Evolutionary conservation across 352 stramenopile genomes (phyloP), one percentile per base, ranked within the genome.

Genomic region (Halophytophthora batemanensis): DNA sequence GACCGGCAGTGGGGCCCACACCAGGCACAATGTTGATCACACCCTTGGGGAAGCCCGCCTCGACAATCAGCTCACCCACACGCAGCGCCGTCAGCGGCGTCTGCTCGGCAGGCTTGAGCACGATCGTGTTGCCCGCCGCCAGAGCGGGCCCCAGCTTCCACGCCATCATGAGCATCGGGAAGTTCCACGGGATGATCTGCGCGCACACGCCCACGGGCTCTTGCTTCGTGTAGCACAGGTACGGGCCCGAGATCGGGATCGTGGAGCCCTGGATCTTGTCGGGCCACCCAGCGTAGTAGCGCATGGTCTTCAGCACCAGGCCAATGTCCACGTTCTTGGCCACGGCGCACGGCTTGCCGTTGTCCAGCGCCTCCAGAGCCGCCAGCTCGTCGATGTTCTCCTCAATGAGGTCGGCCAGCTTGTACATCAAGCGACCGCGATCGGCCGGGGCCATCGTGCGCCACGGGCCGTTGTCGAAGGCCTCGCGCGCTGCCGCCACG

Each of bases 101-200:
- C 45, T 97, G 69, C 50, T 98, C 95, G 6, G 87, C 83, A 15
- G 96, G 95, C 67, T 99, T 99, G 1, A 98, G 53, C 8, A 98
- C 86, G 3, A 87, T 64, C 5, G 93, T 96, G 75, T 95, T 98
- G 11, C 96, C 96, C 1, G 87, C 78, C 2, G 87, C 79, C 12
- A 98, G 63, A 19, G 92, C 90, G 0, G 93, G 89, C 15, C 66
- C 92, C 15, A 95, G 71, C 71, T 99, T 98, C 39, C 95, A 85
- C 25, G 92, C 95, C 35, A 98, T 92, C 96, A 98, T 98, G 7
- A 96, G 85, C 50, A 95, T 66, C 12, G 96, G 95, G 73, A 98
- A 98, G 77, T 99, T 99, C 95, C 95, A 98, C 21, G 88, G 95
- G 52, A 95, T 97, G 53, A 98, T 96, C 35, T 98, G 69, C 13